Conservation (phyloP, 2,329 filamentous ascomycete genomes). For the Cladophialophora chaetospira region DNA sequence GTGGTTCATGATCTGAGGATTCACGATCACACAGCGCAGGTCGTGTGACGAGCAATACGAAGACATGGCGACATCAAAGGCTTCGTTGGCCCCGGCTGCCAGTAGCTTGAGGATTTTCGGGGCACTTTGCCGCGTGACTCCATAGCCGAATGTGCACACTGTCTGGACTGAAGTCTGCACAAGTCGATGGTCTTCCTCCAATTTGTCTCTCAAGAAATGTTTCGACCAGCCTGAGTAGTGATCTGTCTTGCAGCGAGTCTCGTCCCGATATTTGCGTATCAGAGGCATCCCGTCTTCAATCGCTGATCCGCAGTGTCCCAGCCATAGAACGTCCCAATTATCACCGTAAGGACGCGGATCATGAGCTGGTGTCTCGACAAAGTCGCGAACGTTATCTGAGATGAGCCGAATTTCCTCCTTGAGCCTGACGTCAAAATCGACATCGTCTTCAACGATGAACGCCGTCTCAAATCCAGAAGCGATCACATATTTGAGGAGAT, state of each 20-base stretch:
- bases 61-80: constrained; percentile 10
- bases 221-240: constrained; percentile 19
- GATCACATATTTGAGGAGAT: constrained; percentile 19
- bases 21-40: constrained; percentile 5
- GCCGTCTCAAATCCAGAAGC: constrained; percentile 12
- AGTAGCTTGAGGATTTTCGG: constrained; percentile 6
- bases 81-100: constrained; percentile 5
- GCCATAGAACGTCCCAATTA: constrained; percentile 43
- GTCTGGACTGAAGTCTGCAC: constrained; percentile 2
- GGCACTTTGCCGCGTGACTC: constrained; percentile 10
- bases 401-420: constrained; percentile 38
- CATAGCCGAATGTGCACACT: constrained; percentile 19
- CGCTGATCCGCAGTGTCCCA: constrained; percentile 40
- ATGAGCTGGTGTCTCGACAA: constrained; percentile 27
- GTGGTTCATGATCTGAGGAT: constrained; percentile 16
- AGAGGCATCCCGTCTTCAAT: constrained; percentile 13
- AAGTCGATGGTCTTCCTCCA: constrained; percentile 2
- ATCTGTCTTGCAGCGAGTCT: constrained; percentile 13
- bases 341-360: constrained; percentile 36
- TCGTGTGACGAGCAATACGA: background rate
- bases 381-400: constrained; percentile 37
- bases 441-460: constrained; percentile 43
- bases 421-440: constrained; percentile 42
- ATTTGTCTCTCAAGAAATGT: constrained; percentile 5
- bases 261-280: background rate